Evolutionary conservation across 208 protist species (phyloP), one percentile per base, ranked within the genome.

Genomic region (Tetramitus jugosus): DNA sequence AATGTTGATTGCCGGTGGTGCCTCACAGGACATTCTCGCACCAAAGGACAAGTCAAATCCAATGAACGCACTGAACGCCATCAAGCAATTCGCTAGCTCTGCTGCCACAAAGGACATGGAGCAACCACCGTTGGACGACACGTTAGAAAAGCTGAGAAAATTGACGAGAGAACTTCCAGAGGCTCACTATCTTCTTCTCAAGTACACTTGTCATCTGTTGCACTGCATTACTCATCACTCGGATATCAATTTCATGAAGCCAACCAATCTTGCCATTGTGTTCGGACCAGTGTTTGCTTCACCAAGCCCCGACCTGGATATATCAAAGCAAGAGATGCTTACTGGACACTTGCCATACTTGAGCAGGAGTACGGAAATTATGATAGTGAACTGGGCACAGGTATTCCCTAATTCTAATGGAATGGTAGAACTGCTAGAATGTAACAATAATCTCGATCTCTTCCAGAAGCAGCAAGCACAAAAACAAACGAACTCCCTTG

Each of bases 191-290:
- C 23, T 45, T n/a, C n/a, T 69, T 14, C 33, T 69, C 0, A 17
- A 45, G 23, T 69, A 29, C 26, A 69, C 31, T 13, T 69, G 62
- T 43, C 29, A 37, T 42, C 43, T 69, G n/a, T 69, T 69, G 39
- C 62, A 69, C 39, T 37, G 37, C 37, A 39, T 45, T 31, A 69
- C 62, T 14, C 37, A 8, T 43, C 43, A 37, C 62, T 29, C 26
- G 26, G 26, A 69, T 37, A 43, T 69, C 26, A 69, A 69, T 37
- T 26, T 69, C 14, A 69, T 69, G 62, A 69, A 69, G 62, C 26
- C 20, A 13, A 69, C 62, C 29, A 69, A 69, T 43, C 31, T 69
- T 13, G 62, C 62, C 33, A 69, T 69, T 40, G 62, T 69, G 26
- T 69, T 69, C 31, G 62, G 62, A n/a, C 31, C 37, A 20, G 62